A percentile compares a stretch with the other conserved stretches of the same genome.
Conservation (phyloP, 2,329 filamentous ascomycete genomes). For the Apiospora koreana region DNA sequence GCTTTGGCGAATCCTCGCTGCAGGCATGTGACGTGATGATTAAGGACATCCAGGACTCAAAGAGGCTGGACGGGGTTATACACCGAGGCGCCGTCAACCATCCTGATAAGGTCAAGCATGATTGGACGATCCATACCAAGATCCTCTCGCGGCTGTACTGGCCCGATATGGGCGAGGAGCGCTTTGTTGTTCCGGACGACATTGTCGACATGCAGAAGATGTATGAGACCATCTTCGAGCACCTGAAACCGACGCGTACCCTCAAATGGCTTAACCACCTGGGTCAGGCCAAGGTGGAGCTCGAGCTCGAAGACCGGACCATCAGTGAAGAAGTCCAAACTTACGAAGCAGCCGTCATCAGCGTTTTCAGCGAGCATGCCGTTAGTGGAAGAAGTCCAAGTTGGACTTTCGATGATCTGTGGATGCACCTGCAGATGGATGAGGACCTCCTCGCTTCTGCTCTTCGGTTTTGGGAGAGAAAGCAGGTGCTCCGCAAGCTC, state of each 20-base stretch:
- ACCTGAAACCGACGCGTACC: constrained; percentile 80
- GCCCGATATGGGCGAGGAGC: constrained; percentile 75
- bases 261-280: constrained; percentile 85
- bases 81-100: constrained; percentile 42
- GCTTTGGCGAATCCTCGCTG: constrained; percentile 81
- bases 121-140: constrained; percentile 67
- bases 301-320: constrained; percentile 80
- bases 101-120: constrained; percentile 26
- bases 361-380: constrained; percentile 61
- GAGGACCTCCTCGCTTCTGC: constrained; percentile 69
- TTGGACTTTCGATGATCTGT: constrained; percentile 54
- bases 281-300: constrained; percentile 76
- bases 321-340: constrained; percentile 73
- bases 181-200: constrained; percentile 62
- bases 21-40: constrained; percentile 98
- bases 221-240: constrained; percentile 77
- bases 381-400: constrained; percentile 33
- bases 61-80: constrained; percentile 69
- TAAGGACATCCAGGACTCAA: constrained; percentile 84
- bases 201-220: constrained; percentile 63
- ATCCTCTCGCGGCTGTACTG: constrained; percentile 93
- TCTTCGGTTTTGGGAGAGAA: constrained; percentile 70
- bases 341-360: constrained; percentile 86
- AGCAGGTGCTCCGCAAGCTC: constrained; percentile 63
- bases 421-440: constrained; percentile 66